These are phyloP conservation scores for Trypanosoma avium DNA, from an alignment of 208 protist species.

Conservation along the genomic window DNA sequence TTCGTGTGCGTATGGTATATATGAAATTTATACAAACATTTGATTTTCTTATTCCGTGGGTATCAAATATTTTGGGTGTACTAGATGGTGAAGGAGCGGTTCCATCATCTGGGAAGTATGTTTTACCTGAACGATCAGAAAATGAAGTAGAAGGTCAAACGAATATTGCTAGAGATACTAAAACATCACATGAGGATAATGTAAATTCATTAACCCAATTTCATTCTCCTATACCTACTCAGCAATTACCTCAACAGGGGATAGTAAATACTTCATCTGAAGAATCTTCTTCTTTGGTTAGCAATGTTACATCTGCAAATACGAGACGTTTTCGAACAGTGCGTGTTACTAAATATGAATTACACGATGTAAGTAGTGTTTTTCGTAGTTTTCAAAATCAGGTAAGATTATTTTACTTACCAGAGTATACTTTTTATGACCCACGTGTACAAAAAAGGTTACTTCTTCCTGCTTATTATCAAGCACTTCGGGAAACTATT, in stretches of 20 bases:
- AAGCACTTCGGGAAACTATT: slow-evolving; percentile 50
- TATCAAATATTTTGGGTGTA: slow-evolving; percentile 37
- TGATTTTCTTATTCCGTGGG: slow-evolving; percentile 47
- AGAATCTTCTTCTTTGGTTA: not conserved
- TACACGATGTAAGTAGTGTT: slow-evolving; percentile 65
- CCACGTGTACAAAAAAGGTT: slow-evolving; percentile 47
- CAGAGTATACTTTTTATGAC: slow-evolving; percentile 67
- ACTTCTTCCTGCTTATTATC: slow-evolving; percentile 59
- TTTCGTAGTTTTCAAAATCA: slow-evolving; percentile 55
- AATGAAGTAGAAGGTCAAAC: slow-evolving; percentile 1
- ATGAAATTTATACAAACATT: slow-evolving; percentile 64
- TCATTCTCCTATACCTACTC: not conserved
- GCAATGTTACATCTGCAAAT: not conserved
- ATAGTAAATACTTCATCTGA: not conserved
- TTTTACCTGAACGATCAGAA: slow-evolving; percentile 13
- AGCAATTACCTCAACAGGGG: not conserved
- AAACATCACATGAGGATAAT: not conserved
- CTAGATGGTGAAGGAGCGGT: slow-evolving; percentile 51
- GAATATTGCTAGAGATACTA: not conserved
- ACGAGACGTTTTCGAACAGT: slow-evolving; percentile 39
- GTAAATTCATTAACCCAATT: not conserved
- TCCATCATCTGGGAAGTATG: slow-evolving; percentile 55
- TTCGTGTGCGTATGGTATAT: slow-evolving; percentile 27
- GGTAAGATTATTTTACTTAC: slow-evolving; percentile 58
- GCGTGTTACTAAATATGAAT: slow-evolving; percentile 62